These are phyloP conservation scores for Metschnikowia chrysomelidarum DNA, from an alignment of 805 yeast genomes.

Conservation along the genomic window DNA sequence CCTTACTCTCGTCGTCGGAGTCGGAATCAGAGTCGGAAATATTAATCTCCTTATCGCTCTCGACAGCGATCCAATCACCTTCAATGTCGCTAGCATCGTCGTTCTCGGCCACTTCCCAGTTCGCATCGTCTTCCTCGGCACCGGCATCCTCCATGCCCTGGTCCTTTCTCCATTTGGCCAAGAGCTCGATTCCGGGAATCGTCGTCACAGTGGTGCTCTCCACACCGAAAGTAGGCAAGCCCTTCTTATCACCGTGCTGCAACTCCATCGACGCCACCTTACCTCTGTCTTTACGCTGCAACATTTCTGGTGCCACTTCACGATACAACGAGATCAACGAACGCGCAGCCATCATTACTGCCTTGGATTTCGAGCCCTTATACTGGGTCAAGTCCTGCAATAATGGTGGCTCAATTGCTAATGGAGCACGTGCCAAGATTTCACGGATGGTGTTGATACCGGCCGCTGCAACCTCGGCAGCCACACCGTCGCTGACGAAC, in stretches of 20 bases:
- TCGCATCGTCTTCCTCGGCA: constrained; percentile 51
- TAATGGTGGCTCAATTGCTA: constrained; percentile 85
- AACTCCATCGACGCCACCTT: constrained; percentile 83
- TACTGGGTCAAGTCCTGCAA: constrained; percentile 88
- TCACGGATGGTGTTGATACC: constrained; percentile 96
- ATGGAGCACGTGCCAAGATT: constrained; percentile 87
- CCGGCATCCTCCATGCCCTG: constrained; percentile 52
- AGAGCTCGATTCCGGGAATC: constrained; percentile 87
- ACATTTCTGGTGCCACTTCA: constrained; percentile 96
- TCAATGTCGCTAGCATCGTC: constrained; percentile 57
- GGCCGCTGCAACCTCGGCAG: constrained; percentile 96
- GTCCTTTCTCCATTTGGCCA: constrained; percentile 79
- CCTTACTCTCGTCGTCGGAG: constrained; percentile 28
- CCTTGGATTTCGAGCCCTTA: constrained; percentile 89
- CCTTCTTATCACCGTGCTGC: constrained; percentile 52
- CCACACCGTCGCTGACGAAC: constrained; percentile 97
- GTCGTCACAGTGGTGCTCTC: constrained; percentile 62
- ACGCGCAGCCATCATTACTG: constrained; percentile 93
- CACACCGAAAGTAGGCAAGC: constrained; percentile 66
- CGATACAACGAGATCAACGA: constrained; percentile 82
- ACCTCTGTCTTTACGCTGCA: constrained; percentile 87
- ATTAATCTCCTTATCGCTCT: constrained; percentile 73
- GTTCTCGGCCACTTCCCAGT: constrained; percentile 59
- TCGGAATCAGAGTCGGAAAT: constrained; percentile 48
- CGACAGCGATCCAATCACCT: constrained; percentile 91